Conservation (phyloP, 2,329 filamentous ascomycete genomes). For the Aspergillus arachidicola region DNA sequence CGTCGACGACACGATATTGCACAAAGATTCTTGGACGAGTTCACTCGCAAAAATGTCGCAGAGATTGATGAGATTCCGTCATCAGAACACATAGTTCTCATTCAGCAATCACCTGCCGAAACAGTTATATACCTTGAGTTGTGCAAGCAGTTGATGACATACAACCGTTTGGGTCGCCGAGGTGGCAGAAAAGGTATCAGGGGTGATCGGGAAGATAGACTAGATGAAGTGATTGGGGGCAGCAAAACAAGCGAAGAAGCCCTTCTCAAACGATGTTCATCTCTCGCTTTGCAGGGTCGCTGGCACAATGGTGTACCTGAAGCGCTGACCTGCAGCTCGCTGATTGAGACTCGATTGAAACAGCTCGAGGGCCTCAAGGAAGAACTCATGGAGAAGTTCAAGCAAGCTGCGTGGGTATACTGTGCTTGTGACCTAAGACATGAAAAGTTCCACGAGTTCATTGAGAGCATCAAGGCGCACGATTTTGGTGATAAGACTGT, state of each 20-base stretch:
- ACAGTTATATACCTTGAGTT: slow-evolving; percentile 58
- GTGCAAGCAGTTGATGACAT: slow-evolving; percentile 55
- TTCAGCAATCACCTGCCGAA: slow-evolving; percentile 52
- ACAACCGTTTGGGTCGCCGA: slow-evolving; percentile 48
- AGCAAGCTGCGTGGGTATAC: slow-evolving; percentile 35
- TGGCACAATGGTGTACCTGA: slow-evolving; percentile 32
- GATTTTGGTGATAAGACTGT: slow-evolving; percentile 34
- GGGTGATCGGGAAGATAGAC: slow-evolving; percentile 37
- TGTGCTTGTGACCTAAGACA: slow-evolving; percentile 23
- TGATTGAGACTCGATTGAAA: slow-evolving; percentile 29
- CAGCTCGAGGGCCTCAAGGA: slow-evolving; percentile 26
- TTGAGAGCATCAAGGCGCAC: slow-evolving; percentile 27
- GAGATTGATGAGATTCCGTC: slow-evolving; percentile 50
- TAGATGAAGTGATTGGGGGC: slow-evolving; percentile 51
- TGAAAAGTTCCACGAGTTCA: slow-evolving; percentile 32
- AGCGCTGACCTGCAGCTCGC: slow-evolving; percentile 33
- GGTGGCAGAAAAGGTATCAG: slow-evolving; percentile 27
- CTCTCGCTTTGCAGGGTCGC: slow-evolving; percentile 33
- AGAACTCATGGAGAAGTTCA: slow-evolving; percentile 28
- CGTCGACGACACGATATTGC: slow-evolving; percentile 53
- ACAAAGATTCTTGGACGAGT: slow-evolving; percentile 58
- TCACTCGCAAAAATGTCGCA: slow-evolving; percentile 53
- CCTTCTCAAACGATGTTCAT: slow-evolving; percentile 52
- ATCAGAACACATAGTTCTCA: slow-evolving; percentile 46
- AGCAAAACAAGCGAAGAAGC: slow-evolving; percentile 55